These are phyloP conservation scores for Cajanus cajan DNA, from an alignment of 306 rosid species.

Conservation along the genomic window DNA sequence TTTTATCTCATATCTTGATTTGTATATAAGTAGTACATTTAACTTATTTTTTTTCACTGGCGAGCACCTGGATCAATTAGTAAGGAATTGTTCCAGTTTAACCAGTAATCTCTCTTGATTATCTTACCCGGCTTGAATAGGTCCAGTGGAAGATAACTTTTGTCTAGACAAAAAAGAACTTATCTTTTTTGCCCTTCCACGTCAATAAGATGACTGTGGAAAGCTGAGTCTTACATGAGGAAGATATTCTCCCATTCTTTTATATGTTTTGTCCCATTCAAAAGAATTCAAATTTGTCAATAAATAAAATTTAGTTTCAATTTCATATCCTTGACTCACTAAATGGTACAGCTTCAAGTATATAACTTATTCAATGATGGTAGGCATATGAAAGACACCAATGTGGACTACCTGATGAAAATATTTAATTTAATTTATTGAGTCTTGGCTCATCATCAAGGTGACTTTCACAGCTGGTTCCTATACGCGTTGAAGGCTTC, in stretches of 20 bases:
- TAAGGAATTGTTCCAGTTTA: too few species aligned
- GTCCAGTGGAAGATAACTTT: too few species aligned
- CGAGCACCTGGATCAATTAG: too few species aligned
- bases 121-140: too few species aligned
- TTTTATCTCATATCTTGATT: not conserved
- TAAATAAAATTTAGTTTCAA: not conserved
- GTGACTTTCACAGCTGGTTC: not conserved
- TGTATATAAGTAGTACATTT: constrained; percentile 5
- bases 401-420: not conserved
- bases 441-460: not conserved
- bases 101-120: too few species aligned
- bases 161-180: too few species aligned
- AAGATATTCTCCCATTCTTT: constrained; percentile 10
- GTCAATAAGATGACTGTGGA: constrained; percentile 26
- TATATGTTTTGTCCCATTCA: constrained; percentile 19
- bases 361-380: not conserved
- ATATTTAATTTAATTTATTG: too few species aligned
- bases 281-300: not conserved
- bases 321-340: not conserved
- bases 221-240: constrained; percentile 12
- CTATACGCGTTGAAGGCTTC: not conserved
- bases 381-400: not conserved
- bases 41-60: not conserved
- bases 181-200: constrained; percentile 25
- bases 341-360: not conserved